Evolutionary conservation across 2,329 filamentous ascomycete species (phyloP).

Genomic region (Sarocladium kiliense): DNA sequence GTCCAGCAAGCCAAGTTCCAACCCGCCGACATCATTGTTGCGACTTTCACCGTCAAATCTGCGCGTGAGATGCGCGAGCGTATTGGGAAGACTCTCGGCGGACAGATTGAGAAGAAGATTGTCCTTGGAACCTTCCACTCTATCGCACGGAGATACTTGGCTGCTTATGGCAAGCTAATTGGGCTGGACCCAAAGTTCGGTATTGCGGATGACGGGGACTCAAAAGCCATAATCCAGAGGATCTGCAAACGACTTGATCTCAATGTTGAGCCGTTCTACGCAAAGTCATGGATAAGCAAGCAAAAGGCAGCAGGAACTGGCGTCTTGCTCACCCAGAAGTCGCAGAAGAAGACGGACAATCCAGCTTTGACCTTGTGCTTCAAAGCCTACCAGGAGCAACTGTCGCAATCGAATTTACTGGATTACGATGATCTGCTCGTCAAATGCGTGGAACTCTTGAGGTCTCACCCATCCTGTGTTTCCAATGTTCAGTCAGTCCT

Average conservation of each 20-base stretch:
- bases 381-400: slow-evolving; percentile 69
- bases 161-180: slow-evolving; percentile 78
- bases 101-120: slow-evolving; percentile 68
- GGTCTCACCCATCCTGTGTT: slow-evolving; percentile 70
- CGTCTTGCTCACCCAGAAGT: slow-evolving; percentile 33
- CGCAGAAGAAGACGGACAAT: slow-evolving; percentile 30
- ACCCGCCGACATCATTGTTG: slow-evolving; percentile 87
- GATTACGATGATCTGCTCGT: slow-evolving; percentile 94
- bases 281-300: slow-evolving; percentile 72
- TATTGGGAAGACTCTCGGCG: slow-evolving; percentile 75
- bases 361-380: slow-evolving; percentile 65
- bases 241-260: slow-evolving; percentile 73
- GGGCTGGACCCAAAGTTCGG: slow-evolving; percentile 79
- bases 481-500: slow-evolving; percentile 86
- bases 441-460: slow-evolving; percentile 74
- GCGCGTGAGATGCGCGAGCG: slow-evolving; percentile 89
- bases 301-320: slow-evolving; percentile 53
- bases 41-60: slow-evolving; percentile 95
- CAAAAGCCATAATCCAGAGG: slow-evolving; percentile 70
- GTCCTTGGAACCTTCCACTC: slow-evolving; percentile 94
- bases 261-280: slow-evolving; percentile 62
- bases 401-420: slow-evolving; percentile 73
- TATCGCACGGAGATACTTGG: slow-evolving; percentile 79
- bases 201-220: slow-evolving; percentile 83
- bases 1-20: slow-evolving; percentile 65